Evolutionary conservation across 208 protist genomes (phyloP), one percentile per base, ranked within the genome.

Genomic region (Trypanosoma scelopori): DNA sequence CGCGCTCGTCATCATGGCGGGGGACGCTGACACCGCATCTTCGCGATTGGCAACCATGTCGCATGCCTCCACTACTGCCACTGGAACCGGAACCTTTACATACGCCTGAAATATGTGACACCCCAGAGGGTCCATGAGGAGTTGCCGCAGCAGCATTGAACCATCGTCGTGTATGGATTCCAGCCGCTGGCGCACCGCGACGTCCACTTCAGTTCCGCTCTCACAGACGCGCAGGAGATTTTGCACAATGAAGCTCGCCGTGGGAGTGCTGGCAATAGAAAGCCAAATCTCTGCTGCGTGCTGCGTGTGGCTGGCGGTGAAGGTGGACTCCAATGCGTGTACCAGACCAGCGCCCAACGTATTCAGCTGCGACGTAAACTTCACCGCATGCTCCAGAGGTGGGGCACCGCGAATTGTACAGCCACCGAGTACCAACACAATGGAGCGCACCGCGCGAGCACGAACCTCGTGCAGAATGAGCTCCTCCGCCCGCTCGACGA

Each of bases 21-120:
- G 30, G 18, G 4, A 28, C 1, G n/a, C 28, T 16, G 30, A 13
- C 35, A 6, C 41, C 4, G 35, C 50, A 35, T 30, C 39, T 46
- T 30, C 39, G 32, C 55, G 43, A 30, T 59, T 66, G 1, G 61
- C 28, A 30, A 66, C 7, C 20, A 62, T 7, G 25, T 92, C 81
- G 45, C 80, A 79, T 15, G 71, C 71, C 32, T 76, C 80, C 11
- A 87, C 25, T 12, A 89, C 72, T 18, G 57, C 56, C 13, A 59
- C 45, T 20, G 87, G 65, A n/a, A 73, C 57, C 2, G 84, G 82
- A 22, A 85, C 84, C 55, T 82, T 74, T 28, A 92, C 27, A 65
- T 88, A 94, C n/a, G 85, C 86, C 79, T 94, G 86, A 55, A 96
- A 92, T 20, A 93, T 65, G 67, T 93, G 87, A 51, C 79, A 88